These are phyloP conservation scores for Microthlaspi erraticum DNA, from an alignment of 345 rosid genomes.

Conservation along the genomic window DNA sequence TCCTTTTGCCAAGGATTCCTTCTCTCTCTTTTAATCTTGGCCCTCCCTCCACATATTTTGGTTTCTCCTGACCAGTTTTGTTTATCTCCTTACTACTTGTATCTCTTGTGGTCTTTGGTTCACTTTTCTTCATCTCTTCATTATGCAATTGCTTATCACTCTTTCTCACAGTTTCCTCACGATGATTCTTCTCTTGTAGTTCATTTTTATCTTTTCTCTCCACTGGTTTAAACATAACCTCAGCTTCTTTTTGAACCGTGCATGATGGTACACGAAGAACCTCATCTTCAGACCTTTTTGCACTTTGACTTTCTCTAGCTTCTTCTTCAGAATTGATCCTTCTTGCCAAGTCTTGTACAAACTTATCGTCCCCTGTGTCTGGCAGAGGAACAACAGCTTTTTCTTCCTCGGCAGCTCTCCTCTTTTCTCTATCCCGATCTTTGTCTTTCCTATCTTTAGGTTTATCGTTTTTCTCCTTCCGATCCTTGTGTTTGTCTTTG, in stretches of 20 bases:
- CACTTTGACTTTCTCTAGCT: slow-evolving; percentile 55
- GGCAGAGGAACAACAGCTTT: too few relatives aligned
- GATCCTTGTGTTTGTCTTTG: slow-evolving; percentile 56
- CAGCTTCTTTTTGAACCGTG: slow-evolving; percentile 49
- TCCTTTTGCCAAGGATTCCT: slow-evolving; percentile 60
- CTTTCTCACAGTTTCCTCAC: slow-evolving; percentile 43
- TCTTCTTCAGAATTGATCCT: slow-evolving; percentile 55
- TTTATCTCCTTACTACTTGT: slow-evolving; percentile 48
- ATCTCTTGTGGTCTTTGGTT: slow-evolving; percentile 47
- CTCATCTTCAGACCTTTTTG: slow-evolving; percentile 41
- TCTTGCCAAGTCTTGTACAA: slow-evolving; percentile 57
- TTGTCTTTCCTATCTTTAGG: slow-evolving; percentile 57
- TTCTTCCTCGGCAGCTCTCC: too few relatives aligned
- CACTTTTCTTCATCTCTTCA: slow-evolving; percentile 48
- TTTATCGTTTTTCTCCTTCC: slow-evolving; percentile 57
- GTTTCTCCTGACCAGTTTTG: slow-evolving; percentile 46
- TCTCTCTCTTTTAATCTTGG: slow-evolving; percentile 35
- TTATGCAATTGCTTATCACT: slow-evolving; percentile 46
- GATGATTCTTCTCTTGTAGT: slow-evolving; percentile 47
- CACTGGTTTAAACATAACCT: slow-evolving; percentile 42
- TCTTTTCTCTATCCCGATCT: slow-evolving; percentile 51
- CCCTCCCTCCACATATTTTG: slow-evolving; percentile 43
- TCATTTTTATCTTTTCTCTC: slow-evolving; percentile 53
- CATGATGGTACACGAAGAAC: slow-evolving; percentile 37
- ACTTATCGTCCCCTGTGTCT: slow-evolving; percentile 43